phyloP scores from a whole-genome alignment of 148 eudicot genomes.

The Rhododendron mucronatum region DNA sequence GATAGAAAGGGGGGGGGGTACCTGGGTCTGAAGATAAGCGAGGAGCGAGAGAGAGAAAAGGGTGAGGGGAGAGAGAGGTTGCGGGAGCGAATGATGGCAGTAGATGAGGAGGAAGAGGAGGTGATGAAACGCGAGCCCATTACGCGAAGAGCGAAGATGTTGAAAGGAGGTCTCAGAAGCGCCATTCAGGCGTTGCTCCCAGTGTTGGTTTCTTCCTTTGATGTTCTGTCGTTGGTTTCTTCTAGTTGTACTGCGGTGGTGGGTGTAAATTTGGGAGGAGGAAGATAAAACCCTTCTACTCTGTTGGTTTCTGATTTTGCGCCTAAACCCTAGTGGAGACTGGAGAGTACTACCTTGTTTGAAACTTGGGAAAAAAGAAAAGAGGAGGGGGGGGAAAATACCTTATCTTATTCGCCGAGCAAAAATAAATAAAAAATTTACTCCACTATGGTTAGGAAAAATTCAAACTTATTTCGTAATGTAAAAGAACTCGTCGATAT shows the following conservation, averaged over 20 bases:
- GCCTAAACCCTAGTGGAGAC: slow-evolving; percentile 15
- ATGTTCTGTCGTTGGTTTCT: neutral
- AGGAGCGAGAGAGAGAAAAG: slow-evolving; percentile 13
- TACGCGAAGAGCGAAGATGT: slow-evolving; percentile 24
- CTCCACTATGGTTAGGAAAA: too few species aligned
- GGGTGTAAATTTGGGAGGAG: neutral
- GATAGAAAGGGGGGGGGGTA: neutral
- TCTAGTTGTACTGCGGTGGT: too few species aligned
- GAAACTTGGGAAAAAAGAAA: neutral
- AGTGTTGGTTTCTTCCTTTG: neutral
- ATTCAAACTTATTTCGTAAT: too few species aligned
- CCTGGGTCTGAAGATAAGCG: slow-evolving; percentile 22
- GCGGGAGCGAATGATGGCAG: slow-evolving; percentile 13
- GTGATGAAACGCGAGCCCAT: slow-evolving; percentile 42
- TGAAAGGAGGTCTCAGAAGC: slow-evolving; percentile 28
- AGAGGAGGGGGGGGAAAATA: too few species aligned
- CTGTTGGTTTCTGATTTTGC: neutral
- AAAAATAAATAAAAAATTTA: too few species aligned
- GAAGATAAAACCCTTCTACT: neutral
- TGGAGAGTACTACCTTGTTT: neutral
- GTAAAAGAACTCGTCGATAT: too few species aligned
- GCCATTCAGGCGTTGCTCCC: slow-evolving; percentile 33
- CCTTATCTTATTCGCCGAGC: too few species aligned
- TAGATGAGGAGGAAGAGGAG: slow-evolving; percentile 4
- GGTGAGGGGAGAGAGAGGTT: slow-evolving; percentile 15